These are phyloP conservation scores for Petunia secreta DNA, from an alignment of 257 asterid genomes.

Conservation along the genomic window DNA sequence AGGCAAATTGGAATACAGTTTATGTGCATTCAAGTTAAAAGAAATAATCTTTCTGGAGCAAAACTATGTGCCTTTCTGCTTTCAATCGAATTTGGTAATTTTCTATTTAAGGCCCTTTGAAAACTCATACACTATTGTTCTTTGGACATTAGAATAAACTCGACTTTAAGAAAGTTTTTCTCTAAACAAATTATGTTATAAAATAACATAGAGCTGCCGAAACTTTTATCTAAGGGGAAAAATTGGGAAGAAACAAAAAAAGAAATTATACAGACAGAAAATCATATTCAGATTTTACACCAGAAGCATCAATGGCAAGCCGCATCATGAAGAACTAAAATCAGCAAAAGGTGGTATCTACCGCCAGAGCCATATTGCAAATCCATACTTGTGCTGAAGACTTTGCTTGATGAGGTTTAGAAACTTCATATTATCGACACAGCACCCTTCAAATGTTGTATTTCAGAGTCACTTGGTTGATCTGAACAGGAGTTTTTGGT, in stretches of 20 bases:
- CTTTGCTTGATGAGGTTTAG: neutral
- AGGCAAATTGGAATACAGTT: neutral
- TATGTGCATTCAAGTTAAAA: neutral
- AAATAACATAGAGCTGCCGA: constrained; percentile 17
- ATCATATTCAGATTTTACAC: constrained; percentile 21
- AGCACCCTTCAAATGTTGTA: constrained; percentile 46
- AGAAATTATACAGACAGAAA: constrained; percentile 20
- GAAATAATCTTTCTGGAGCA: neutral
- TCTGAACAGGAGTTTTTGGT: constrained; percentile 79
- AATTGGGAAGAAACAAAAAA: neutral
- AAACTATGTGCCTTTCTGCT: too few species aligned
- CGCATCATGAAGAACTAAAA: constrained; percentile 20
- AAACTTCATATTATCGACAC: neutral
- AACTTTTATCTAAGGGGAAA: neutral
- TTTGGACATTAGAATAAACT: constrained; percentile 16
- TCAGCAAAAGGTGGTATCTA: constrained; percentile 15
- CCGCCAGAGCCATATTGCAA: neutral
- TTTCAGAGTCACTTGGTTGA: constrained; percentile 64
- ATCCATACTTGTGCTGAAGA: constrained; percentile 7
- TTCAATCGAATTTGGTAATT: neutral
- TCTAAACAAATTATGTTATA: neutral
- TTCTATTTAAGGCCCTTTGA: neutral
- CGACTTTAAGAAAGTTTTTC: constrained; percentile 1
- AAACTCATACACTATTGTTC: neutral
- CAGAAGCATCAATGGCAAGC: constrained; percentile 26